Percentiles rank a stretch among this genome's conserved stretches.
Conservation (phyloP, 139 green algal genomes). For the Chlorella sp. region DNA sequence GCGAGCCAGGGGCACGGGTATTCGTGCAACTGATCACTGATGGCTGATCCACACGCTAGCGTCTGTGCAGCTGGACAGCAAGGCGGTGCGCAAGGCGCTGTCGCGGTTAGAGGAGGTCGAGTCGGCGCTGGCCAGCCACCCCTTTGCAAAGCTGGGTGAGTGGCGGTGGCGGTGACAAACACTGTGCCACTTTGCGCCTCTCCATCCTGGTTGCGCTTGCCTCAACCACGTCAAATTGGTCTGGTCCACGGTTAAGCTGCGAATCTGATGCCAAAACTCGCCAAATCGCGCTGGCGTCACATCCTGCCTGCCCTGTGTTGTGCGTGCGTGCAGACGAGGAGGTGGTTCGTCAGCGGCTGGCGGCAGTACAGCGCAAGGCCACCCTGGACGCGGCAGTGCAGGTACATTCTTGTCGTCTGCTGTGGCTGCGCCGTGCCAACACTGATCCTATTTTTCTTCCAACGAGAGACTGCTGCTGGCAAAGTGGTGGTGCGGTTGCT, state of each 20-base stretch:
- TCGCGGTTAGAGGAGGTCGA: slow-evolving; percentile 50
- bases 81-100: slow-evolving; percentile 27
- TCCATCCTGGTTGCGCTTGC: too few relatives aligned
- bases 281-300: not conserved
- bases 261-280: not conserved
- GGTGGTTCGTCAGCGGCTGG: slow-evolving; percentile 30
- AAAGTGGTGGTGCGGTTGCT: too few relatives aligned
- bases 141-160: slow-evolving; percentile 14
- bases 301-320: not conserved
- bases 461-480: too few relatives aligned
- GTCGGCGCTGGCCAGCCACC: slow-evolving; percentile 36
- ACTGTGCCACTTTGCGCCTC: too few relatives aligned
- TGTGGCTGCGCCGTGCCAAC: too few relatives aligned
- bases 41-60: not conserved
- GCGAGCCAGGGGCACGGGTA: not conserved
- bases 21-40: not conserved
- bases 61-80: slow-evolving; percentile 20
- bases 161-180: not conserved
- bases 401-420: not conserved
- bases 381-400: slow-evolving; percentile 22
- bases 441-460: too few relatives aligned
- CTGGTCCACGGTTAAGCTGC: not conserved
- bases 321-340: not conserved
- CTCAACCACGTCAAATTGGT: too few relatives aligned
- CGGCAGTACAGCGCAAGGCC: slow-evolving; percentile 32